Conservation (phyloP, 192 early-diverging fungal genomes). For the Coemansia sp. region DNA sequence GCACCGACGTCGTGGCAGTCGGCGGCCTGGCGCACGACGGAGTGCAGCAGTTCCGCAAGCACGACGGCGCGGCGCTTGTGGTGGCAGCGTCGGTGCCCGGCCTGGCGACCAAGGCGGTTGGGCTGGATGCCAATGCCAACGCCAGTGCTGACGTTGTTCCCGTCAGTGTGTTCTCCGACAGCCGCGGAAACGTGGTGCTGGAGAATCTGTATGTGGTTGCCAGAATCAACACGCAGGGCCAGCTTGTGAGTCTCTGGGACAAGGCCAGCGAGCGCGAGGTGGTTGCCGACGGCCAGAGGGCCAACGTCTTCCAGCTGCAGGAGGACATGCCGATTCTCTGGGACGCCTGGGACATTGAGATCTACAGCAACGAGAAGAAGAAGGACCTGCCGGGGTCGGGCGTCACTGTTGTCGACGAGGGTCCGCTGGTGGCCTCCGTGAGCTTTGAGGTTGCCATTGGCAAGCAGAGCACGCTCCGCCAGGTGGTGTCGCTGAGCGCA, state of each 20-base stretch:
- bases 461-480: conserved; percentile 65
- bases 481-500: conserved; percentile 77
- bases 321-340: conserved; percentile 88
- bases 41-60: conserved; percentile 33
- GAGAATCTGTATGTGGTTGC: conserved; percentile 76
- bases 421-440: conserved; percentile 79
- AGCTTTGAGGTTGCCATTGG: conserved; percentile 66
- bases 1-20: conserved; percentile 70
- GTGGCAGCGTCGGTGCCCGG: conserved; percentile 35
- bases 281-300: conserved; percentile 19
- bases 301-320: conserved; percentile 77
- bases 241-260: conserved; percentile 70
- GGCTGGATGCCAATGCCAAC: not conserved
- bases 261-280: conserved; percentile 56
- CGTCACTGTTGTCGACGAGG: conserved; percentile 64
- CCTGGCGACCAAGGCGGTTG: conserved; percentile 16
- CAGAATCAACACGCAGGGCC: conserved; percentile 72
- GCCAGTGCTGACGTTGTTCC: conserved; percentile 22
- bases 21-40: conserved; percentile 27
- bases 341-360: conserved; percentile 90
- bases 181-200: conserved; percentile 54
- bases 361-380: conserved; percentile 92
- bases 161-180: conserved; percentile 25
- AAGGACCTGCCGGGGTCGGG: conserved; percentile 56
- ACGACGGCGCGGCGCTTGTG: conserved; percentile 30